Evolutionary conservation across 306 rosid species (phyloP), one percentile per base, ranked within the genome.

Genomic region (Corylus avellana): DNA sequence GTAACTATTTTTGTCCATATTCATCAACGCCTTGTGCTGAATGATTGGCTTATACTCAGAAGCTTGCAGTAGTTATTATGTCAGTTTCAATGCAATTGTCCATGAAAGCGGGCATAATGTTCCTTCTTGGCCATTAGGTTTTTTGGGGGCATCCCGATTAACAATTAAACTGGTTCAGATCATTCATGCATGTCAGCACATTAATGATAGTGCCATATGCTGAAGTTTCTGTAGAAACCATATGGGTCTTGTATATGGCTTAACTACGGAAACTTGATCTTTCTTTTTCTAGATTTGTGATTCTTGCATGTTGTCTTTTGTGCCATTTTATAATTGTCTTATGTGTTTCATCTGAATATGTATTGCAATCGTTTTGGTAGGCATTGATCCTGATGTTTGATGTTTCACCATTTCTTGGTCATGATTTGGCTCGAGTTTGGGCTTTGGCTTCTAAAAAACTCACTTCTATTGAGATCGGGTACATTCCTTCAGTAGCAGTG

Each of bases 371-470:
- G 25, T 76, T 74, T 87, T 86, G 76, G 67, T 79, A 95, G 98
- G 92, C 83, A 53, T 73, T 95, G 84, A 62, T 85, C 85, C 86
- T 92, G 91, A 91, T 95, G 98, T 90, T 91, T 81, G 98, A 92
- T 47, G 97, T 90, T 82, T 95, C 98, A 3, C 87, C 88, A 77
- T 91, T 91, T 59, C 91, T 84, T 32, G 93, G 88, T 72, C 94
- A 87, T 75, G 87, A 95, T 78, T 87, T 89, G 74, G 82, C 94
- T 76, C 91, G 79, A 71, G 88, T 90, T 47, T 95, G 98, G 98
- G 88, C 94, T 73, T 80, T 89, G 84, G 98, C 96, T 7, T 92
- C 97, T 0, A 87, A 87, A 76, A 22, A 90, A 57, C 91, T 95
- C 56, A 79, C 87, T 11, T 92, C 92, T 82, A 95, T 95, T 46